Base-by-base conservation (phyloP, 2,329 filamentous ascomycete genomes). In the Amauroascus niger region DNA sequence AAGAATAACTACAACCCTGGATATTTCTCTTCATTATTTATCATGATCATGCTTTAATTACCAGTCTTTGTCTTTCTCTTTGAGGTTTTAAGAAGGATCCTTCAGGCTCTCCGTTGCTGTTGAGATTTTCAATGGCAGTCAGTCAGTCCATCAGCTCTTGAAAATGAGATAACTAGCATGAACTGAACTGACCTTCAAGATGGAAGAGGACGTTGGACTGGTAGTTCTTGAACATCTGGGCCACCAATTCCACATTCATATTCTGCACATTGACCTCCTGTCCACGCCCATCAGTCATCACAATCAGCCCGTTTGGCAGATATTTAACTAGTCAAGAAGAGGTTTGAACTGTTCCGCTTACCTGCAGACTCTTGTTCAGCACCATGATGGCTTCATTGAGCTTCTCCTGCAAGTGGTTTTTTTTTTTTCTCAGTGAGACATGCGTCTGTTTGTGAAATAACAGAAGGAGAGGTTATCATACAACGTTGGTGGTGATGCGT, bases 161-260 rank as follows among this genome's bases (percentile, higher is more conserved):
- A n/a, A n/a, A n/a, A n/a, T n/a, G n/a, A n/a, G n/a, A n/a, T n/a
- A n/a, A n/a, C n/a, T n/a, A n/a, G n/a, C n/a, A n/a, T n/a, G n/a
- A n/a, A n/a, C n/a, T n/a, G n/a, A n/a, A 26, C 40, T 60, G 76
- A 94, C 93, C 93, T 82, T 97, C 93, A 5, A 98, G 78, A 64
- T 98, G 93, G 69, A 98, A 97, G 5, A 97, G 75, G 13, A 97
- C 91, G 63, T 97, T 98, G 9, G 89, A 95, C 69, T 96, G 90
- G 69, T 98, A 98, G 72, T 97, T 98, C 75, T 97, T 96, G 77
- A 97, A 98, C 93, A 98, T 98, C 67, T 97, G 91, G 0, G 91
- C 90, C 4, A 97, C 93, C 2, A 97, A 79, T 73, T 97, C 93
- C 33, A 96, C 88, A 66, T 98, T 95, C 89, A 97, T 96, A 69